Evolutionary conservation across 2,329 filamentous ascomycete genomes (phyloP).

Genomic region (Diplodia intermedia): DNA sequence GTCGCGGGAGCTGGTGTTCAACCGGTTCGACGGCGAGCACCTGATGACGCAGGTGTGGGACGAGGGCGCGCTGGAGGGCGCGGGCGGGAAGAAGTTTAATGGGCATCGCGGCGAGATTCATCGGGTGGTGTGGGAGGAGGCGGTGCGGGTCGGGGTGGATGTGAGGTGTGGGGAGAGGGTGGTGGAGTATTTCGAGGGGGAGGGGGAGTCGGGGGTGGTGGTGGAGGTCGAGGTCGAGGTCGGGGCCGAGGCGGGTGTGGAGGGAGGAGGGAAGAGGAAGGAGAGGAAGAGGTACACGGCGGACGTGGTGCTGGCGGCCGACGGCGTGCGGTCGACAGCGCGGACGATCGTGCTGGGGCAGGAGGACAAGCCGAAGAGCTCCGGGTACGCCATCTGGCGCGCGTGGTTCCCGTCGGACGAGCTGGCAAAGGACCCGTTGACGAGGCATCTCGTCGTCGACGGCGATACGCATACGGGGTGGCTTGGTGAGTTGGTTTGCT

Average conservation of each 20-base stretch:
- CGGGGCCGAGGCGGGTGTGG: constrained; percentile 55
- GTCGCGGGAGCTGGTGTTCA: constrained; percentile 64
- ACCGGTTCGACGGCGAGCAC: constrained; percentile 67
- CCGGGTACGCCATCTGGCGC: constrained; percentile 61
- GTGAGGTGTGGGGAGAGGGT: constrained; percentile 61
- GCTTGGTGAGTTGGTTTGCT: constrained; percentile 35
- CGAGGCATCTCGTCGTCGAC: constrained; percentile 44
- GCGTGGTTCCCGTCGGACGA: constrained; percentile 50
- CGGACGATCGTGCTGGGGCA: constrained; percentile 61
- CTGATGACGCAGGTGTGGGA: constrained; percentile 62
- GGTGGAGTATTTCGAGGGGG: constrained; percentile 59
- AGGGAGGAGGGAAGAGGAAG: constrained; percentile 62
- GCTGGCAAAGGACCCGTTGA: constrained; percentile 44
- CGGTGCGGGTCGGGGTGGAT: constrained; percentile 59
- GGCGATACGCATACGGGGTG: constrained; percentile 37
- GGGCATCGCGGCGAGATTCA: constrained; percentile 68
- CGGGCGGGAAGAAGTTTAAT: constrained; percentile 61
- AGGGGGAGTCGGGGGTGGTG: constrained; percentile 59
- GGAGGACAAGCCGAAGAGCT: constrained; percentile 59
- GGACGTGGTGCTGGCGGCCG: constrained; percentile 60
- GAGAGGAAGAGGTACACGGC: constrained; percentile 54
- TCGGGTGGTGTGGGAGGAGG: constrained; percentile 63
- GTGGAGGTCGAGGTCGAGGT: constrained; percentile 61
- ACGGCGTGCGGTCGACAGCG: constrained; percentile 61
- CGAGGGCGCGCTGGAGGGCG: constrained; percentile 42